A percentile compares a stretch with the other conserved stretches of the same genome.
phyloP scores from a whole-genome alignment of 768 basidiomycete species.

The Coprinopsis strossmayeri region DNA sequence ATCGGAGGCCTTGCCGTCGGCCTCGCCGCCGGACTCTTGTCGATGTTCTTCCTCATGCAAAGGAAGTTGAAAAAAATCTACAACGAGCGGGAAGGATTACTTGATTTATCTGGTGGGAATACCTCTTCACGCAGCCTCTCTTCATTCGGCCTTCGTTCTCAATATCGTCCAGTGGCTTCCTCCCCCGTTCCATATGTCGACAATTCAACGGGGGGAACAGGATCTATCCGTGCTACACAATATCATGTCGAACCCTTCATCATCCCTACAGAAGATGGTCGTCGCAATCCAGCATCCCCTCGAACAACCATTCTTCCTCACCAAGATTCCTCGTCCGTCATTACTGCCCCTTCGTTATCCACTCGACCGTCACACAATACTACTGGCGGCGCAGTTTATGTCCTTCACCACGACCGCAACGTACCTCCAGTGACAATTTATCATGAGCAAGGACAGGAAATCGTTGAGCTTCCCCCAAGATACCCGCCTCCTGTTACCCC shows the following conservation, averaged over 20 bases:
- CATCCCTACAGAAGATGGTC: constrained; percentile 20
- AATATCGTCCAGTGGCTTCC: constrained; percentile 23
- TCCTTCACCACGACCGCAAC: constrained; percentile 58
- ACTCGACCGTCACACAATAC: background rate
- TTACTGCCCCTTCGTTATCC: constrained; percentile 7
- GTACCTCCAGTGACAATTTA: constrained; percentile 52
- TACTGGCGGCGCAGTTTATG: constrained; percentile 32
- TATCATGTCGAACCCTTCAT: constrained; percentile 41
- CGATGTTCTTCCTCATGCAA: constrained; percentile 27
- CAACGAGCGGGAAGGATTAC: constrained; percentile 15
- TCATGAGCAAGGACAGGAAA: constrained; percentile 45
- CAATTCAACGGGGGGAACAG: constrained; percentile 9
- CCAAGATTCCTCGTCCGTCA: constrained; percentile 10
- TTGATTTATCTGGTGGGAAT: constrained; percentile 20
- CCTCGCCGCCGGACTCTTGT: constrained; percentile 23
- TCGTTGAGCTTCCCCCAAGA: constrained; percentile 55
- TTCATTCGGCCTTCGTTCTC: constrained; percentile 14
- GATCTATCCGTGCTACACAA: constrained; percentile 5
- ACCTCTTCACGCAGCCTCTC: constrained; percentile 16
- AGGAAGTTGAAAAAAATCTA: constrained; percentile 16
- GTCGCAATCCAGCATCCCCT: no score
- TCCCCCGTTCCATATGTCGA: constrained; percentile 13
- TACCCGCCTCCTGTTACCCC: no score
- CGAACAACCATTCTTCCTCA: no score
- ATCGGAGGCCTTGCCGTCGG: constrained; percentile 35